Conservation (phyloP, 768 basidiomycete genomes). For the Trametes villosa region DNA sequence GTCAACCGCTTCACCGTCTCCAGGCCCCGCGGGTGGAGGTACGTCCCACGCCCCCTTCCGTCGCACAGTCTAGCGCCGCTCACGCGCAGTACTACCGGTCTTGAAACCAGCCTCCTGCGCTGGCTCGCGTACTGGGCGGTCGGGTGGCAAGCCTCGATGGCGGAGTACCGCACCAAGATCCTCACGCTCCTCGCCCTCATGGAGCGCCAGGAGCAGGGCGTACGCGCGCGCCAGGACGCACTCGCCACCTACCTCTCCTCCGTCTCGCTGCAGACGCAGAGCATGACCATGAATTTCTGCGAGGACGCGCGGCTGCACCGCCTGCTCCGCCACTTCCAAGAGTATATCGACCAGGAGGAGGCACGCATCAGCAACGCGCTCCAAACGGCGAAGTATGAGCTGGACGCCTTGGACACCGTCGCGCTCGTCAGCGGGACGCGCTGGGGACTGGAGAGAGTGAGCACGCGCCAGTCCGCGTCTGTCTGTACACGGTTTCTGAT, state of each 20-base stretch:
- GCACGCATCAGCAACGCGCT: constrained; percentile 31
- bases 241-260: background rate
- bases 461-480: too few species aligned
- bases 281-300: background rate
- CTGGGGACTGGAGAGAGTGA: constrained; percentile 39
- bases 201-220: background rate
- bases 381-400: constrained; percentile 34
- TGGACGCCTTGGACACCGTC: constrained; percentile 36
- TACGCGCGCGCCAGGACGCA: background rate
- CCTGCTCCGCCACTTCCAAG: constrained; percentile 29
- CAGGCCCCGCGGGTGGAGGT: constrained; percentile 39
- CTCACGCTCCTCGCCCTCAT: constrained; percentile 11
- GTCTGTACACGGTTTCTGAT: background rate
- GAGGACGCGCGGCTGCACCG: background rate
- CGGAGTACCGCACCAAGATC: constrained; percentile 22
- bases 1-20: constrained; percentile 36
- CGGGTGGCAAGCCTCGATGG: constrained; percentile 28
- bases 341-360: constrained; percentile 32
- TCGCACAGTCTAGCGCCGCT: too few species aligned
- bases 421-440: constrained; percentile 32
- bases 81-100: background rate
- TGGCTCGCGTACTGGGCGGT: constrained; percentile 42
- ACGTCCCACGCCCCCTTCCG: too few species aligned
- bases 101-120: constrained; percentile 29
- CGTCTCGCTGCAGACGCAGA: background rate